These are phyloP conservation scores for Themeda triandra DNA, from an alignment of 176 grass and related monocot genomes.

Conservation along the genomic window DNA sequence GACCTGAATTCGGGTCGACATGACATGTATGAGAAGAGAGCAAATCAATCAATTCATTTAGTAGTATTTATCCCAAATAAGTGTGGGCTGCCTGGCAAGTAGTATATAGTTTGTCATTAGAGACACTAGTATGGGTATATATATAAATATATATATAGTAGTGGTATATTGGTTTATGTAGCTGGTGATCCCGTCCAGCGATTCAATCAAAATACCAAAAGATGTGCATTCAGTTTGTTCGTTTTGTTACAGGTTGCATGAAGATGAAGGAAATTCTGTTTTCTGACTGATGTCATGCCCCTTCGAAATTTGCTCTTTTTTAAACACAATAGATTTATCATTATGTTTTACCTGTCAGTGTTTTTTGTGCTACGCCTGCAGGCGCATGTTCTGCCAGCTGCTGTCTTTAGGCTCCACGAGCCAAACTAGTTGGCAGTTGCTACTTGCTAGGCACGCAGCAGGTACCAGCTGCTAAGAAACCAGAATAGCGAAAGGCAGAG, in stretches of 20 bases:
- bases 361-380: not conserved
- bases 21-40: conserved; percentile 22
- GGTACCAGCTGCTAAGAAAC: no score
- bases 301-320: not conserved
- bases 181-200: not conserved
- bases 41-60: conserved; percentile 39
- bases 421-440: no score
- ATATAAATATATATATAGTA: conserved; percentile 17
- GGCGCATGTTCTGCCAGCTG: not conserved
- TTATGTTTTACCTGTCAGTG: not conserved
- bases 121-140: conserved; percentile 17
- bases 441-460: no score
- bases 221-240: conserved; percentile 25
- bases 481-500: not conserved
- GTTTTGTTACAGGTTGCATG: conserved; percentile 7
- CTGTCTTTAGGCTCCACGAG: not conserved
- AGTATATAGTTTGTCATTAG: conserved; percentile 4
- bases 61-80: conserved; percentile 24
- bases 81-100: conserved; percentile 18
- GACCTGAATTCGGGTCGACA: not conserved
- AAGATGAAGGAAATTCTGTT: not conserved
- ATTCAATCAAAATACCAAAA: conserved; percentile 14
- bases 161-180: conserved; percentile 33
- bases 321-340: no score
- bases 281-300: not conserved